These are phyloP conservation scores for Globisporangium sylvaticum DNA, from an alignment of 352 stramenopile species.

Conservation along the genomic window DNA sequence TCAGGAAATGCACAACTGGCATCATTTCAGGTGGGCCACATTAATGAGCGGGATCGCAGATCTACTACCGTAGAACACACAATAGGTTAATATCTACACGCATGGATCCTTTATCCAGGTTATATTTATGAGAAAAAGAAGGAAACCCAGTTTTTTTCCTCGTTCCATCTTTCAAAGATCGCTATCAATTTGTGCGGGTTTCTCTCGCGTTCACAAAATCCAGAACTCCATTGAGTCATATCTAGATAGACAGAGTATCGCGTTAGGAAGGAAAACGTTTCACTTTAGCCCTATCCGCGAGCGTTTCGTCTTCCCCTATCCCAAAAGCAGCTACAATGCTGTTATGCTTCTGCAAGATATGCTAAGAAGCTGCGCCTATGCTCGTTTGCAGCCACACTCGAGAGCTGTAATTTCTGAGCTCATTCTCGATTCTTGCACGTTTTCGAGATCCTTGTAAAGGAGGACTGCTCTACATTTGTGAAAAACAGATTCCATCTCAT, in stretches of 20 bases:
- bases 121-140: not conserved
- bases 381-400: too few relatives aligned
- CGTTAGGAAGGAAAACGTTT: not conserved
- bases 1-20: not conserved
- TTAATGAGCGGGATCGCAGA: not conserved
- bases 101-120: conserved; percentile 1
- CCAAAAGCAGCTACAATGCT: too few relatives aligned
- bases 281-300: too few relatives aligned
- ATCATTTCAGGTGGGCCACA: not conserved
- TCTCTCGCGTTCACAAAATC: too few relatives aligned
- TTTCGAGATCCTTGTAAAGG: too few relatives aligned
- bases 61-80: not conserved
- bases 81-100: not conserved
- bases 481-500: not conserved
- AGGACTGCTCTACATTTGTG: not conserved
- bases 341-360: too few relatives aligned
- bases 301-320: too few relatives aligned
- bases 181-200: not conserved
- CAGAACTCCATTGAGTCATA: not conserved
- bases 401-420: too few relatives aligned
- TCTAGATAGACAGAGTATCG: not conserved
- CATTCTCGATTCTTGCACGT: too few relatives aligned
- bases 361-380: too few relatives aligned
- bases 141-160: not conserved
- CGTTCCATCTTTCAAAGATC: conserved; percentile 1